Conservation (phyloP, 306 rosid genomes). For the Quercus dentata region DNA sequence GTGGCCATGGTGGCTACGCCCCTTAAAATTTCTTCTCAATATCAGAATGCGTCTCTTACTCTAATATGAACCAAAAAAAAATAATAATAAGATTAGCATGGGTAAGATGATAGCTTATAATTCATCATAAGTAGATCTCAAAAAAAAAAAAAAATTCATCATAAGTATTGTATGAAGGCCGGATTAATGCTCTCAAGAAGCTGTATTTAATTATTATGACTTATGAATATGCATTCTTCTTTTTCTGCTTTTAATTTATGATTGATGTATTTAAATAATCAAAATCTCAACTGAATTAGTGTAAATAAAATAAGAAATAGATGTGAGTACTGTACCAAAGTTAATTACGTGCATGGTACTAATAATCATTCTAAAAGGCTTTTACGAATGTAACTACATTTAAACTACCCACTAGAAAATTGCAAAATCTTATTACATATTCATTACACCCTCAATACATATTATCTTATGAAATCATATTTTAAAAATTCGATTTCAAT, state of each 20-base stretch:
- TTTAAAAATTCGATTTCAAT: no score
- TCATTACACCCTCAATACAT: no score
- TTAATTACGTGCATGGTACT: not conserved
- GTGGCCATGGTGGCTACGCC: constrained; percentile 45
- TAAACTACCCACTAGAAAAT: no score
- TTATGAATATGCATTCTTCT: not conserved
- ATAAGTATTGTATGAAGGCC: not conserved
- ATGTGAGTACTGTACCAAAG: not conserved
- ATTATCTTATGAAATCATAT: no score
- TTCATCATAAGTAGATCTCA: not conserved
- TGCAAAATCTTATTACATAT: no score
- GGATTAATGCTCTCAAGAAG: not conserved
- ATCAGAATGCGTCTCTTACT: not conserved
- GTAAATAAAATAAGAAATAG: not conserved
- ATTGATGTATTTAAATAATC: not conserved
- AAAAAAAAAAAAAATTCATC: no score
- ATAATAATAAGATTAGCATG: constrained; percentile 17
- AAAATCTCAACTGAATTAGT: not conserved
- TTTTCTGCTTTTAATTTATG: not conserved
- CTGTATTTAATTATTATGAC: not conserved
- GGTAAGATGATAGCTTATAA: constrained; percentile 15
- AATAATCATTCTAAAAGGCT: not conserved
- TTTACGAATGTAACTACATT: no score
- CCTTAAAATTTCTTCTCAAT: constrained; percentile 21
- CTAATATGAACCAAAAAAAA: not conserved